Base-by-base conservation (phyloP, 495 filamentous ascomycete species). In the Penicillium alfredii region DNA sequence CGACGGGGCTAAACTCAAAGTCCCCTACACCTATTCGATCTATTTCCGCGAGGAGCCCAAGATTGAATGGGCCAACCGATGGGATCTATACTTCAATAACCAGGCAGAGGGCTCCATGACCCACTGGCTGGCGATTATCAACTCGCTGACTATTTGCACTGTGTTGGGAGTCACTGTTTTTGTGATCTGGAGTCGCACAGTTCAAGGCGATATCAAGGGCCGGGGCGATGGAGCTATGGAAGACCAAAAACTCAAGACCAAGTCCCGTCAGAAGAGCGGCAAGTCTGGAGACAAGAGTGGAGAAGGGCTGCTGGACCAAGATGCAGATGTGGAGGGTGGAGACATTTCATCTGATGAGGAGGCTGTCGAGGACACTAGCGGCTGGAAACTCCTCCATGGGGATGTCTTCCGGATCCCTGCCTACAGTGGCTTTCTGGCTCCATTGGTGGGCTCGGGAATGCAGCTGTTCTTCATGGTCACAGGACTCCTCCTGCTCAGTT, bases 41-140 rank as follows among this genome's bases (percentile, higher is more conserved):
- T 94, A 90, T 61, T 96, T 88, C 61, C 78, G 86, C 33, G 86
- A 94, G 56, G 88, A 94, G 35, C 73, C 79, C 12, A 74, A 71
- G 26, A 70, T 94, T 36, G 87, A 93, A 38, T 96, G 89, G 89
- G 70, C 71, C 29, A 84, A 80, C 42, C 78, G 89, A 30, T 96
- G 89, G 89, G 87, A 94, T 48, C 64, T 93, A 17, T 96, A 94
- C 51, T 94, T 96, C 60, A 86, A 84, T 35, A 89, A 94, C 55
- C 85, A 90, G 54, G 84, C 87, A 37, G 86, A 89, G 35, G 83
- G 85, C 28, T 81, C 79, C 18, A 81, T 78, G 51, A 84, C 93
- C 17, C 89, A 94, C 51, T 96, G 89, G 88, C 63, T 95, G 25
- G 88, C 89, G 17, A 94, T 96, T 44, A 61, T 93, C 47, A 94